These are phyloP conservation scores for Allantophomopsis cytisporea DNA, from an alignment of 2,329 filamentous ascomycete genomes.

Conservation along the genomic window DNA sequence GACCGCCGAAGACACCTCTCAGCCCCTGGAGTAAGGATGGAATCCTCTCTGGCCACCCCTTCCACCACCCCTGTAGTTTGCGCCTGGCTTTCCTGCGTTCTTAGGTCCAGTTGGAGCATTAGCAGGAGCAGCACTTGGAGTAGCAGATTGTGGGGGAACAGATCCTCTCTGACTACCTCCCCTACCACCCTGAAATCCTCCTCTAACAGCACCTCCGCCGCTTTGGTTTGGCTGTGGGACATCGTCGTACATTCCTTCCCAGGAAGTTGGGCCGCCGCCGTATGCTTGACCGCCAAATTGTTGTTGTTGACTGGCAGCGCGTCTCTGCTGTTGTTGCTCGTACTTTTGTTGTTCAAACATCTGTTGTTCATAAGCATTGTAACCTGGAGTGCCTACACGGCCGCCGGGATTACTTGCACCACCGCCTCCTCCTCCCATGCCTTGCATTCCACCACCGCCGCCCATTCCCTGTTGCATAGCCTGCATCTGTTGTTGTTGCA, in stretches of 20 bases:
- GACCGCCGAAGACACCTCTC: neutral
- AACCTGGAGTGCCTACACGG: conserved; percentile 24
- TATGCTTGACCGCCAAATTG: conserved; percentile 18
- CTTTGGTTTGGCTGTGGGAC: conserved; percentile 60
- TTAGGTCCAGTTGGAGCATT: conserved; percentile 91
- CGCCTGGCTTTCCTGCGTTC: conserved; percentile 83
- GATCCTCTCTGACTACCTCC: conserved; percentile 17
- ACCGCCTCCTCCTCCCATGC: conserved; percentile 12
- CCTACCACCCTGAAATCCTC: conserved; percentile 9
- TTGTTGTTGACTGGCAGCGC: conserved; percentile 21
- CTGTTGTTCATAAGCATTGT: conserved; percentile 54
- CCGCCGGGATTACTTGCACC: conserved; percentile 26
- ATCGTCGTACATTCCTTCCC: conserved; percentile 98
- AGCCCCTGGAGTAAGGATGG: conserved; percentile 53
- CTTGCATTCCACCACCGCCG: conserved; percentile 1
- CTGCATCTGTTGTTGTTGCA: conserved; percentile 35
- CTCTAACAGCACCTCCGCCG: conserved; percentile 22
- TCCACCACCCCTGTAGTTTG: conserved; percentile 87
- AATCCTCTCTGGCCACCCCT: conserved; percentile 62
- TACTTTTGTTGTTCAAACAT: conserved; percentile 70
- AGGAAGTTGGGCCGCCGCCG: conserved; percentile 62
- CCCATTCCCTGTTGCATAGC: conserved; percentile 24
- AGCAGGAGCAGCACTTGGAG: conserved; percentile 47
- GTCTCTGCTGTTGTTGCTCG: conserved; percentile 34
- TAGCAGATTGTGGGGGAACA: conserved; percentile 17